These are phyloP conservation scores for Neospermospora avenae DNA, from an alignment of 2,329 filamentous ascomycete species.

Conservation along the genomic window DNA sequence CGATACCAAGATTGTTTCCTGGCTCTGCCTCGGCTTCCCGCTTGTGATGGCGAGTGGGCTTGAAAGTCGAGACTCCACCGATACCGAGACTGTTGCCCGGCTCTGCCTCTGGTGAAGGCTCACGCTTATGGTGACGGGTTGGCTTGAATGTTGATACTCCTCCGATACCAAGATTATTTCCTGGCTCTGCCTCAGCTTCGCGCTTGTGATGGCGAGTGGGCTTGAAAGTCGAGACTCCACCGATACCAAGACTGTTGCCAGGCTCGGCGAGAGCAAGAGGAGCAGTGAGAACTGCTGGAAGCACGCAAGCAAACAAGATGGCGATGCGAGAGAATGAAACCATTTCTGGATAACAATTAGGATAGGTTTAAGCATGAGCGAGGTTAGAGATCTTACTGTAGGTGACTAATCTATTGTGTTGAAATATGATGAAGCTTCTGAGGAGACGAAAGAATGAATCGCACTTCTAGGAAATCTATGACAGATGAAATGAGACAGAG, in stretches of 20 bases:
- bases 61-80: neutral
- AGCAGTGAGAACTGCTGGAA: constrained; percentile 8
- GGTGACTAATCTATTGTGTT: neutral
- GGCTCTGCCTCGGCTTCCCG: neutral
- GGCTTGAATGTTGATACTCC: neutral
- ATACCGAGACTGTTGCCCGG: neutral
- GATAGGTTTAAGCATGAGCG: neutral
- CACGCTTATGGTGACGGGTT: neutral
- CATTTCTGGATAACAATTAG: constrained; percentile 10
- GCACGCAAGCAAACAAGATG: constrained; percentile 3
- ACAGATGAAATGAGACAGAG: neutral
- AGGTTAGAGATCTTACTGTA: constrained; percentile 8
- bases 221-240: neutral
- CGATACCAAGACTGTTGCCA: neutral
- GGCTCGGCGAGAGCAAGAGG: neutral
- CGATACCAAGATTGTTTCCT: neutral
- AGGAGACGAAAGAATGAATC: constrained; percentile 1
- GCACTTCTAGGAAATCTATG: neutral
- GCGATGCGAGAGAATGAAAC: constrained; percentile 9
- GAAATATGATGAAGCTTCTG: neutral
- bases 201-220: neutral
- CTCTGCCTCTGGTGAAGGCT: neutral
- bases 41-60: neutral
- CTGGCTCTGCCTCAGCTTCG: constrained; percentile 1
- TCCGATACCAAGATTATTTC: neutral